Conservation (phyloP, 768 basidiomycete genomes). For the Chalciporus piperatus region DNA sequence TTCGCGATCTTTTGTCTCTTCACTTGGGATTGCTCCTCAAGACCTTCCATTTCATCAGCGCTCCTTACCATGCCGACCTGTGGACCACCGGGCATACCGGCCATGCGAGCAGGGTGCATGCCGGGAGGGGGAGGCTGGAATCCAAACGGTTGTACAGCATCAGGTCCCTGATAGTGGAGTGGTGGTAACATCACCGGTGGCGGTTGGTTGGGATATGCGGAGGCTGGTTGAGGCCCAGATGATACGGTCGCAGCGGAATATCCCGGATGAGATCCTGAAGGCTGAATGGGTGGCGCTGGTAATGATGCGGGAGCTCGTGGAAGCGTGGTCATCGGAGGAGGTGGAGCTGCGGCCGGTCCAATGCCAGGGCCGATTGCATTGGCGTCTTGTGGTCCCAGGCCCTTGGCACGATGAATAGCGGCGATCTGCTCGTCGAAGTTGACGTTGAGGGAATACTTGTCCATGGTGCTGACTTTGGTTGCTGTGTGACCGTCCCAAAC, state of each 20-base stretch:
- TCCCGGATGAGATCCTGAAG: slow-evolving; percentile 44
- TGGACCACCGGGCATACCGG: slow-evolving; percentile 54
- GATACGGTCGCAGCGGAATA: slow-evolving; percentile 86
- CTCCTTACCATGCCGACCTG: slow-evolving; percentile 73
- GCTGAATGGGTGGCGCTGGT: slow-evolving; percentile 62
- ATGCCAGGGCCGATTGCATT: slow-evolving; percentile 87
- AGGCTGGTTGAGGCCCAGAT: slow-evolving; percentile 89
- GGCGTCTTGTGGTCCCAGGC: slow-evolving; percentile 77
- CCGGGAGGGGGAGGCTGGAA: slow-evolving; percentile 69
- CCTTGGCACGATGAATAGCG: slow-evolving; percentile 91
- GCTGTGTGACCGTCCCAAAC: slow-evolving; percentile 99
- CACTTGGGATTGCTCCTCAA: slow-evolving; percentile 70
- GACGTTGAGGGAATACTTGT: slow-evolving; percentile 90
- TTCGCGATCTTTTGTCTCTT: slow-evolving; percentile 89
- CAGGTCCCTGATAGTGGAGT: slow-evolving; percentile 80
- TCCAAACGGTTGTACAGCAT: slow-evolving; percentile 75
- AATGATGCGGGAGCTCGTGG: slow-evolving; percentile 71
- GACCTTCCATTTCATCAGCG: slow-evolving; percentile 79
- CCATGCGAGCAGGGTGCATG: slow-evolving; percentile 68
- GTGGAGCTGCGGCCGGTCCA: slow-evolving; percentile 73
- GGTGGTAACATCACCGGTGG: slow-evolving; percentile 78
- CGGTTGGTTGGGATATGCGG: slow-evolving; percentile 55
- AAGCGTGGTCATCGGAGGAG: slow-evolving; percentile 56
- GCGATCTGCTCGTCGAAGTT: slow-evolving; percentile 98
- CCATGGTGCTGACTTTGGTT: slow-evolving; percentile 85